Percentiles rank a stretch among this genome's conserved stretches.
Conservation (phyloP, 345 rosid species). For the Passiflora organensis region DNA sequence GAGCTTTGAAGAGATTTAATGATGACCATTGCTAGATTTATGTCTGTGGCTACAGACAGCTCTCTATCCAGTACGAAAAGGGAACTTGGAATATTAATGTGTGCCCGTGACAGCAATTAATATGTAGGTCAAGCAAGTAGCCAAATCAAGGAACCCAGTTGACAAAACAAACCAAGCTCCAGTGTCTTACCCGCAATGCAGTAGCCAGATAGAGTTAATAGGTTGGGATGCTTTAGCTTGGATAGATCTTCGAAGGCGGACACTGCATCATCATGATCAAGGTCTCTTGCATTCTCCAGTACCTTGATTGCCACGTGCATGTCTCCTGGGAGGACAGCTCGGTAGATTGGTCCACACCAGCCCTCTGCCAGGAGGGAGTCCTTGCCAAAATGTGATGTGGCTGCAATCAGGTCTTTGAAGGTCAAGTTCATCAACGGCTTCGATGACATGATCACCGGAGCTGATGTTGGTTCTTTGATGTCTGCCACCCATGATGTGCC, state of each 20-base stretch:
- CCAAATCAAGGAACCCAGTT: background rate
- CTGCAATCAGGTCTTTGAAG: constrained; percentile 88
- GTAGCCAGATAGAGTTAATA: constrained; percentile 77
- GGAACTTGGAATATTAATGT: constrained; percentile 4
- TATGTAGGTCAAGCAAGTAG: constrained; percentile 11
- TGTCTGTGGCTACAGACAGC: background rate
- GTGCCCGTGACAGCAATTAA: constrained; percentile 39
- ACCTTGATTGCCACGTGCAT: constrained; percentile 92
- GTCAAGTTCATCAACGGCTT: constrained; percentile 88
- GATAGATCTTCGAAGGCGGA: constrained; percentile 55
- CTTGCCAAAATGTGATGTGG: constrained; percentile 86
- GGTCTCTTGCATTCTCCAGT: constrained; percentile 59
- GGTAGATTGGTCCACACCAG: constrained; percentile 70
- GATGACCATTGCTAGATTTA: constrained; percentile 14
- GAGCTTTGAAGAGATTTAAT: constrained; percentile 16
- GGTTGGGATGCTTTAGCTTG: constrained; percentile 79
- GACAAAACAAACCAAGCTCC: background rate
- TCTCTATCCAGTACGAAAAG: constrained; percentile 18
- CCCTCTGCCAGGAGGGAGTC: constrained; percentile 82
- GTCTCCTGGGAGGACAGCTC: constrained; percentile 81
- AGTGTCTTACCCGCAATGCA: constrained; percentile 74
- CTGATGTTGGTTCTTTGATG: constrained; percentile 79
- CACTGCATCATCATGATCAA: constrained; percentile 46
- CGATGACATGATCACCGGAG: constrained; percentile 67
- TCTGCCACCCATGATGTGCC: constrained; percentile 95